Conservation (phyloP, 2,329 filamentous ascomycete species). For the Alternaria atra region DNA sequence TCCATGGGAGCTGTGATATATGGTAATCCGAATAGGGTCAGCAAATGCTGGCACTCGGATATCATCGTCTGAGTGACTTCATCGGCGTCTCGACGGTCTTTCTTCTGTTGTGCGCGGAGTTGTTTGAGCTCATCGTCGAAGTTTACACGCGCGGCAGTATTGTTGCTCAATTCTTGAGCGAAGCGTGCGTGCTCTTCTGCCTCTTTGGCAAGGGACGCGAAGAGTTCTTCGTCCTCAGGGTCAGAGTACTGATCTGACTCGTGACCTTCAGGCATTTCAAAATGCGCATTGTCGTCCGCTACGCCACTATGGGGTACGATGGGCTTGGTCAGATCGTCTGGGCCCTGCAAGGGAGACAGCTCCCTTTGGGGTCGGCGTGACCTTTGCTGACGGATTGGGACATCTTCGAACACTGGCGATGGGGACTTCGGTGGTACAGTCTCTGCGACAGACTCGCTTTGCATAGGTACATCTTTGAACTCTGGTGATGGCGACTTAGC, state of each 20-base stretch:
- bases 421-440: constrained; percentile 49
- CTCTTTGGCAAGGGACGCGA: constrained; percentile 86
- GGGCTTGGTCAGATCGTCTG: constrained; percentile 40
- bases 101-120: constrained; percentile 92
- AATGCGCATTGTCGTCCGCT: constrained; percentile 39
- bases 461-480: constrained; percentile 60
- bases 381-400: constrained; percentile 40
- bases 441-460: constrained; percentile 18
- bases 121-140: constrained; percentile 90
- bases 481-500: constrained; percentile 57
- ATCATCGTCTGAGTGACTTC: constrained; percentile 98
- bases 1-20: constrained; percentile 99
- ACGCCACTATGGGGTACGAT: constrained; percentile 43
- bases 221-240: constrained; percentile 88
- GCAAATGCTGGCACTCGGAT: constrained; percentile 88
- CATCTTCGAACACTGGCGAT: constrained; percentile 63
- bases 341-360: constrained; percentile 41
- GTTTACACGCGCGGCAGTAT: constrained; percentile 71
- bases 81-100: constrained; percentile 93
- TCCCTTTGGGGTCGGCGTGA: constrained; percentile 26
- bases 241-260: constrained; percentile 68
- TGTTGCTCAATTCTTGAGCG: constrained; percentile 84
- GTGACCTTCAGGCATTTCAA: constrained; percentile 36
- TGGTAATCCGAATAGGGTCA: constrained; percentile 89
- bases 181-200: constrained; percentile 94